These are phyloP conservation scores for Aspergillus sp. DNA, from an alignment of 2,329 filamentous ascomycete genomes.

Conservation along the genomic window DNA sequence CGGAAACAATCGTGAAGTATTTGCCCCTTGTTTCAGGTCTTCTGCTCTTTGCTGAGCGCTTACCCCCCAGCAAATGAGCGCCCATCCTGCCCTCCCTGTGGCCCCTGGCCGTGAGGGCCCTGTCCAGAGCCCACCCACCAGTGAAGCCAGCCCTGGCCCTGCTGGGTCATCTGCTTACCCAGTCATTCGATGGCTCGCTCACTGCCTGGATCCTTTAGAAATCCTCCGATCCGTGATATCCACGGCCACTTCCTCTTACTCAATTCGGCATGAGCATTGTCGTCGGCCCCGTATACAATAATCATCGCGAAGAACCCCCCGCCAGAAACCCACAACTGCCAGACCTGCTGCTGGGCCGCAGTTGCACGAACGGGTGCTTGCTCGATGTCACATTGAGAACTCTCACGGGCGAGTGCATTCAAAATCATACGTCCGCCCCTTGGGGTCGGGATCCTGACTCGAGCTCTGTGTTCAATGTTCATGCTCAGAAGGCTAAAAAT, in stretches of 20 bases:
- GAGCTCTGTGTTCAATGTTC: neutral
- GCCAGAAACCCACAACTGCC: neutral
- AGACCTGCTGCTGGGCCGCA: neutral
- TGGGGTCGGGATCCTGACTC: neutral
- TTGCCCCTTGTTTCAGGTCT: constrained; percentile 35
- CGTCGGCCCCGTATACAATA: neutral
- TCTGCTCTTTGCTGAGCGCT: constrained; percentile 32
- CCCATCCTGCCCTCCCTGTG: constrained; percentile 4
- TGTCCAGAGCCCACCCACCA: neutral
- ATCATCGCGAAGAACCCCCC: neutral
- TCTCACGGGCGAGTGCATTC: constrained; percentile 3
- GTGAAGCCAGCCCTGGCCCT: neutral
- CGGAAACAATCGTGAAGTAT: constrained; percentile 34
- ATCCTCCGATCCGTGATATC: constrained; percentile 7
- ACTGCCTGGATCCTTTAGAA: neutral
- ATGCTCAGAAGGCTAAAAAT: constrained; percentile 6
- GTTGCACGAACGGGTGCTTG: constrained; percentile 6
- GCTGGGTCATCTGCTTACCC: constrained; percentile 1
- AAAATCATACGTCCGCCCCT: neutral
- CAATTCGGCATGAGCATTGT: constrained; percentile 1
- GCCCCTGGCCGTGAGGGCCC: neutral
- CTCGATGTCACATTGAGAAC: neutral
- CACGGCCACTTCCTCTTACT: neutral
- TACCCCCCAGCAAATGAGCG: constrained; percentile 28
- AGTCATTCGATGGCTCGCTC: neutral